Evolutionary conservation across 768 basidiomycete genomes (phyloP), one percentile per base, ranked within the genome.

Genomic region (Kwoniella sp.): DNA sequence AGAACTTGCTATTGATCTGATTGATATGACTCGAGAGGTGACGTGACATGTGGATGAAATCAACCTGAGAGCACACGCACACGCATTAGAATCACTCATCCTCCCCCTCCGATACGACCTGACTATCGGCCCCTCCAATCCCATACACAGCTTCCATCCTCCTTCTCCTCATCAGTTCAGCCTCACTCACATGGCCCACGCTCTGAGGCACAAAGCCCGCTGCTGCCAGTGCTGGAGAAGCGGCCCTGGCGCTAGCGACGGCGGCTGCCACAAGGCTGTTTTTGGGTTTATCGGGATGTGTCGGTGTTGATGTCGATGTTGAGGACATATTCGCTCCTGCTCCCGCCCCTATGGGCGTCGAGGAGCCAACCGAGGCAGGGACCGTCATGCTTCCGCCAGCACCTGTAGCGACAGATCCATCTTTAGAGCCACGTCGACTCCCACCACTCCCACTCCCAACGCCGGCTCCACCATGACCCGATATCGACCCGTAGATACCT

Each of bases 161-260:
- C 57, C 83, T 68, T 30, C 83, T 66, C 50, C 81, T 69, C 75
- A 93, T 82, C 77, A 93, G 77, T 73, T 92, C 86, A 58, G 90
- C 85, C 71, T 92, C 84, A 72, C 88, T 82, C 84, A 93, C 88
- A 77, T 92, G 79, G 79, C 91, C 72, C 11, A 74, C 63, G 37
- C 57, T 71, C 54, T 76, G 70, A 1, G 70, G 72, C 1, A 69
- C 72, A 9, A 74, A 61, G 1, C 76, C 73, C 1, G 73, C 73
- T 34, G 72, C 71, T 2, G 74, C 73, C 26, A 75, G 51, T 20
- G 72, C 73, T 5, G 75, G 71, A n/a, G 55, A 62, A 4, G 73
- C 74, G 1, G 76, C 90, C 22, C 83, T 85, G 80, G 92, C 90
- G n/a, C 86, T 85, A 62, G 90, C 91, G 47, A 86, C 87, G 68